A percentile compares a stretch with the other conserved stretches of the same genome.
Evolutionary conservation across 495 filamentous ascomycete genomes (phyloP).

Genomic region (Penicillium argentinense): DNA sequence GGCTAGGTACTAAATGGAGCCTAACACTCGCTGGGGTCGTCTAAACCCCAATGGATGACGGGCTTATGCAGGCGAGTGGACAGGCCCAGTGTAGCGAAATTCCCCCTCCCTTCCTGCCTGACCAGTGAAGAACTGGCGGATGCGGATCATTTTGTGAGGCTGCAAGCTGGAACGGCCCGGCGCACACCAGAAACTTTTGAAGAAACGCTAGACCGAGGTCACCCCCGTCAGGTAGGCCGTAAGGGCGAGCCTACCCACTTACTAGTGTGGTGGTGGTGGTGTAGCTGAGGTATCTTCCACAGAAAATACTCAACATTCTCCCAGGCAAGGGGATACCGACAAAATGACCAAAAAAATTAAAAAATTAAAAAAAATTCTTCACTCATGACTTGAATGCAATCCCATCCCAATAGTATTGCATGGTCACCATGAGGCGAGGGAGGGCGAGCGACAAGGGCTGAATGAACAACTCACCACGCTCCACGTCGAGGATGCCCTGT

Average conservation of each 20-base stretch:
- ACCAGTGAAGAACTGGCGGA: constrained; percentile 38
- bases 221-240: too few relatives aligned
- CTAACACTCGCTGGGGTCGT: constrained; percentile 40
- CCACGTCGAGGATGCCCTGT: constrained; percentile 21
- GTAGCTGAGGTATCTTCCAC: too few relatives aligned
- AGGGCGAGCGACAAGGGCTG: constrained; percentile 7
- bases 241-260: too few relatives aligned
- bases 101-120: constrained; percentile 27
- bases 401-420: not conserved
- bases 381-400: too few relatives aligned
- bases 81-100: constrained; percentile 40
- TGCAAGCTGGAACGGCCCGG: constrained; percentile 54
- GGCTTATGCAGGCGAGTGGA: constrained; percentile 43
- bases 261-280: too few relatives aligned
- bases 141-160: constrained; percentile 52
- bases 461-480: constrained; percentile 38
- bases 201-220: constrained; percentile 40
- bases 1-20: constrained; percentile 40
- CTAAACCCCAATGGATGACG: constrained; percentile 34
- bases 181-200: constrained; percentile 46
- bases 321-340: too few relatives aligned
- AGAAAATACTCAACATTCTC: too few relatives aligned
- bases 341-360: too few relatives aligned
- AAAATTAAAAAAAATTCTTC: too few relatives aligned
- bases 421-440: constrained; percentile 3